Percentiles rank a stretch among this genome's conserved stretches.
phyloP scores from a whole-genome alignment of 805 yeast genomes.

The Nakazawaea holstii region DNA sequence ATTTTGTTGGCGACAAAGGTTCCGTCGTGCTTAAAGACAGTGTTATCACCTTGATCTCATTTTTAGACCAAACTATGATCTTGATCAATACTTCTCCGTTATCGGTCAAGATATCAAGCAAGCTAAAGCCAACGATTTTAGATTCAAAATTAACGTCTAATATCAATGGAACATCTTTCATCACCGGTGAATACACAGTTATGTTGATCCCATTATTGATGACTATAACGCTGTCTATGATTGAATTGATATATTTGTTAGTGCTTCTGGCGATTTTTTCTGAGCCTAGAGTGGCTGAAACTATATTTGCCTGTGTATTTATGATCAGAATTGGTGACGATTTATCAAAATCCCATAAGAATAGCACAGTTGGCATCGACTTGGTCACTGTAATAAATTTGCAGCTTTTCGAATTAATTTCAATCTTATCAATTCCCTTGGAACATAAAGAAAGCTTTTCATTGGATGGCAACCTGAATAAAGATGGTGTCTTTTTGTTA shows the following conservation, averaged over 20 bases:
- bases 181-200: neutral
- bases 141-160: neutral
- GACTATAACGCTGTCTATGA: conserved; percentile 2
- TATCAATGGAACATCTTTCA: neutral
- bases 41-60: neutral
- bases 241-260: neutral
- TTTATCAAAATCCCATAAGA: conserved; percentile 4
- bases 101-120: neutral
- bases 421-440: neutral
- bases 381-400: neutral
- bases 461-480: neutral
- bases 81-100: neutral
- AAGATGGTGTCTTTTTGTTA: neutral
- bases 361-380: conserved; percentile 9
- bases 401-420: neutral
- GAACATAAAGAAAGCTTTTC: neutral
- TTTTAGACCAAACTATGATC: neutral
- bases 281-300: neutral
- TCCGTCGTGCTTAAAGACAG: neutral
- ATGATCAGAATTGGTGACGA: conserved; percentile 1
- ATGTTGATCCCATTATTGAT: neutral
- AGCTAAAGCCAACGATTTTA: neutral
- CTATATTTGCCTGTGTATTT: neutral
- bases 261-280: neutral
- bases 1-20: neutral